A percentile compares a stretch with the other conserved stretches of the same genome.
Evolutionary conservation across 2,329 filamentous ascomycete species (phyloP).

Genomic region (Xylariaceae sp.): DNA sequence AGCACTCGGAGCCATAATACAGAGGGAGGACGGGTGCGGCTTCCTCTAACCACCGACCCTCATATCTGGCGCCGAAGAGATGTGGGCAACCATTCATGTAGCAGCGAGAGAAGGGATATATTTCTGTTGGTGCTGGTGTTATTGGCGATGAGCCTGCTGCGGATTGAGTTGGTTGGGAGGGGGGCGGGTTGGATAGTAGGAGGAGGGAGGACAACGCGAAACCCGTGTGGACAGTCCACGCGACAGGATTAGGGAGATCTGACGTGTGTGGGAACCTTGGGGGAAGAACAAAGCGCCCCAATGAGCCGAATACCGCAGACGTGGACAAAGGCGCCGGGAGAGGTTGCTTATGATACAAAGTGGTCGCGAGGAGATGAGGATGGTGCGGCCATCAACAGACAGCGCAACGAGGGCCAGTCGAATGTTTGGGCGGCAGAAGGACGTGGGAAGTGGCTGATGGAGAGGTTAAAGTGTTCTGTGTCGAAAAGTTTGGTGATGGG

Average conservation of each 20-base stretch:
- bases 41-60: constrained; percentile 62
- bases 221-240: constrained; percentile 42
- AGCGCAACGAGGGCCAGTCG: constrained; percentile 27
- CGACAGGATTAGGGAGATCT: constrained; percentile 44
- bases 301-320: constrained; percentile 22
- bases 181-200: constrained; percentile 19
- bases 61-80: constrained; percentile 54
- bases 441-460: constrained; percentile 30
- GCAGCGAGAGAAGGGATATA: constrained; percentile 19
- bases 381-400: constrained; percentile 20
- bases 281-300: constrained; percentile 31
- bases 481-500: constrained; percentile 31
- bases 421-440: constrained; percentile 20
- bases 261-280: constrained; percentile 42
- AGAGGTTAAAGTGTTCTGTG: constrained; percentile 37
- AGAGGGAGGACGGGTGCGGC: constrained; percentile 59
- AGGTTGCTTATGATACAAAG: constrained; percentile 18
- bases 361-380: constrained; percentile 33
- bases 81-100: constrained; percentile 48
- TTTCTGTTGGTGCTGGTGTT: constrained; percentile 7
- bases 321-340: constrained; percentile 21
- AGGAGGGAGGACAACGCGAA: constrained; percentile 39
- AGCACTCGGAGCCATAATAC: constrained; percentile 76
- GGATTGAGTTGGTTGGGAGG: constrained; percentile 25
- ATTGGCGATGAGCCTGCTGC: constrained; percentile 30